Evolutionary conservation across 495 filamentous ascomycete genomes (phyloP).

Genomic region (Pyrenopolyporus hunteri): DNA sequence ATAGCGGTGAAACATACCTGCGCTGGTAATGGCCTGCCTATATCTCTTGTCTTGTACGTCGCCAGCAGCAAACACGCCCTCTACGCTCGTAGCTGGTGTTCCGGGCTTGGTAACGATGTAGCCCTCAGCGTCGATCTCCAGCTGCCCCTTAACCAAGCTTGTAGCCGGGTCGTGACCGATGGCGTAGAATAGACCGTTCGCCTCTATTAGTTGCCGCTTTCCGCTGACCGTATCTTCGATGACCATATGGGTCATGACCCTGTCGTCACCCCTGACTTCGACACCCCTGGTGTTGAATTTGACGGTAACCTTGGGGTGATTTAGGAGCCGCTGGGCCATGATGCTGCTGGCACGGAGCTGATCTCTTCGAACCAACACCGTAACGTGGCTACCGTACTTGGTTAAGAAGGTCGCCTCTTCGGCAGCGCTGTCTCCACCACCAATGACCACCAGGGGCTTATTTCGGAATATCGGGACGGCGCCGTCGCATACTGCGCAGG

Average conservation of each 20-base stretch:
- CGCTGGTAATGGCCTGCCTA: slow-evolving; percentile 96
- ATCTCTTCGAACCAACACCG: slow-evolving; percentile 87
- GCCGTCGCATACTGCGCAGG: slow-evolving; percentile 97
- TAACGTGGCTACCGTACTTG: slow-evolving; percentile 95
- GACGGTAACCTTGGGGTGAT: slow-evolving; percentile 87
- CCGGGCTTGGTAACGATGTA: slow-evolving; percentile 92
- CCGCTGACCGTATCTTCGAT: slow-evolving; percentile 81
- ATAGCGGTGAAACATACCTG: slow-evolving; percentile 66
- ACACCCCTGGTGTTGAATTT: slow-evolving; percentile 79
- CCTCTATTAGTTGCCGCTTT: slow-evolving; percentile 78
- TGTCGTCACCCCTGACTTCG: slow-evolving; percentile 83
- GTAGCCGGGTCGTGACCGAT: slow-evolving; percentile 97
- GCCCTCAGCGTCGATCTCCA: slow-evolving; percentile 81
- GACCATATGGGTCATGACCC: slow-evolving; percentile 82
- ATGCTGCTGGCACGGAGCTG: slow-evolving; percentile 84
- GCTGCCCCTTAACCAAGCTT: slow-evolving; percentile 79
- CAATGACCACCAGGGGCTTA: slow-evolving; percentile 94
- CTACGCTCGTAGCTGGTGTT: slow-evolving; percentile 83
- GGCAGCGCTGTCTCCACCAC: slow-evolving; percentile 94
- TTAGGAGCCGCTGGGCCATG: slow-evolving; percentile 85
- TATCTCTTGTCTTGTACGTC: slow-evolving; percentile 99
- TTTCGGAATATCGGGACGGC: slow-evolving; percentile 97
- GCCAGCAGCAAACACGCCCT: slow-evolving; percentile 95
- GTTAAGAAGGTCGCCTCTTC: slow-evolving; percentile 98
- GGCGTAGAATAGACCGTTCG: slow-evolving; percentile 96